These are phyloP conservation scores for Gaillardinia entomophila DNA, from an alignment of 805 yeast genomes.

Conservation along the genomic window DNA sequence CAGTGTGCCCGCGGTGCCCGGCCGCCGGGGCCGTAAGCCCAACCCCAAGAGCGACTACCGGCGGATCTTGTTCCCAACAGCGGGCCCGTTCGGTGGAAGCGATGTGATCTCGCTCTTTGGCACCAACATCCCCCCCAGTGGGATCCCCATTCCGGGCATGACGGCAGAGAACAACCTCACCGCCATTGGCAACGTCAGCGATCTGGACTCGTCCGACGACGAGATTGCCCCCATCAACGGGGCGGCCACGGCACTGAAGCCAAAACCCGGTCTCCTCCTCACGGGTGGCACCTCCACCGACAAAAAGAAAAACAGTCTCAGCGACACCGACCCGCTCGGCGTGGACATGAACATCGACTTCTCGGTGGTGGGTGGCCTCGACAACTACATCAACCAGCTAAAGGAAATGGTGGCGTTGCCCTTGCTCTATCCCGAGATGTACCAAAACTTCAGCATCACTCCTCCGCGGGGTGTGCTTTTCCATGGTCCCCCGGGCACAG, in stretches of 20 bases:
- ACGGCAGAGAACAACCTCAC: slow-evolving; percentile 18
- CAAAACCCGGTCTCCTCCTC: slow-evolving; percentile 9
- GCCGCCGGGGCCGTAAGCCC: slow-evolving; percentile 21
- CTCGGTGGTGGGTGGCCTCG: slow-evolving; percentile 85
- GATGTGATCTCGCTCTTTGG: slow-evolving; percentile 85
- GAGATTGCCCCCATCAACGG: slow-evolving; percentile 44
- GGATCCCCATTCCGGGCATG: slow-evolving; percentile 33
- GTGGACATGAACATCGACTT: slow-evolving; percentile 82
- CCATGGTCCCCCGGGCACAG: slow-evolving; percentile 99
- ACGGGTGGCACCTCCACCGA: slow-evolving; percentile 29
- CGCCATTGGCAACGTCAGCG: slow-evolving; percentile 33
- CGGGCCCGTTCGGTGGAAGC: slow-evolving; percentile 97
- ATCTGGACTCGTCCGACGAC: slow-evolving; percentile 61
- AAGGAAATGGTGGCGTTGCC: slow-evolving; percentile 98
- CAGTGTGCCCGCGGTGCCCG: slow-evolving; percentile 8
- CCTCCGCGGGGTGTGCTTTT: slow-evolving; percentile 97
- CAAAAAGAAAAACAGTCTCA: slow-evolving; percentile 54
- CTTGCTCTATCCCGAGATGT: slow-evolving; percentile 85
- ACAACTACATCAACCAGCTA: slow-evolving; percentile 81
- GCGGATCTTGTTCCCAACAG: slow-evolving; percentile 81
- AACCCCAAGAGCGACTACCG: slow-evolving; percentile 43
- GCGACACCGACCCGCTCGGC: slow-evolving; percentile 92
- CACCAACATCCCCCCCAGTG: slow-evolving; percentile 50
- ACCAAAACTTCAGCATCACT: slow-evolving; percentile 81
- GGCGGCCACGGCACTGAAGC: slow-evolving; percentile 33